Base-by-base conservation (phyloP, 352 stramenopile species). In the Elongisporangium undulatum region DNA sequence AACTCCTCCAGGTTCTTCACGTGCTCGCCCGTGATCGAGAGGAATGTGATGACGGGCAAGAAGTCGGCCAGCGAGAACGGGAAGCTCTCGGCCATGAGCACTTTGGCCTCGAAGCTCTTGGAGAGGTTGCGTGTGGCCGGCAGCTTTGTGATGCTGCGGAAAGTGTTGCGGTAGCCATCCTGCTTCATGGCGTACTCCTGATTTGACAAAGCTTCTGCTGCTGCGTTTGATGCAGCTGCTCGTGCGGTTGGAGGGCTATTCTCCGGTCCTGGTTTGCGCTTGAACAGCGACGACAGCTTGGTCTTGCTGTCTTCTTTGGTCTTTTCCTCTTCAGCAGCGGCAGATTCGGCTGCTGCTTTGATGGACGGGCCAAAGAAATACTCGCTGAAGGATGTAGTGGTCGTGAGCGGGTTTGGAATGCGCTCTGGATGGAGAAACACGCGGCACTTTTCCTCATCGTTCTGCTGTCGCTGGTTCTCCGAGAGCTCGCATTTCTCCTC, bases 1-100 rank as follows among this genome's bases (percentile, higher is more conserved):
- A 94, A 94, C 55, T 90, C 82, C n/a, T 87, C 73, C 22, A 94
- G 67, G 49, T 89, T 90, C 57, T 91, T 79, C 53, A 90, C 74
- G 50, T 92, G 80, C 17, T 92, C 84, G 13, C 81, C 79, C 0
- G 82, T 90, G 55, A 77, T 86, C 8, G 84, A 89, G 22, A 94
- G 66, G 38, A 94, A 92, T 63, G 88, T 72, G 52, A 91, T 87
- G 29, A 94, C 77, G 7, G 82, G 82, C 0, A 92, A 45, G 45
- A 94, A 94, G 56, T 94, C 82, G 16, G 61, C 61, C 26, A 84
- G 66, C 22, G 87, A 66, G 55, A 94, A 84, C n/a, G 82, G 82
- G 45, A 94, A 94, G 9, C 60, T 77, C 55, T 92, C 71, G 1
- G 80, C 71, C 82, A 94, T 94, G 41, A 90, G 67, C 19, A 92